A percentile compares a stretch with the other conserved stretches of the same genome.
Conservation (phyloP, 306 rosid species). For the Malus domestica region DNA sequence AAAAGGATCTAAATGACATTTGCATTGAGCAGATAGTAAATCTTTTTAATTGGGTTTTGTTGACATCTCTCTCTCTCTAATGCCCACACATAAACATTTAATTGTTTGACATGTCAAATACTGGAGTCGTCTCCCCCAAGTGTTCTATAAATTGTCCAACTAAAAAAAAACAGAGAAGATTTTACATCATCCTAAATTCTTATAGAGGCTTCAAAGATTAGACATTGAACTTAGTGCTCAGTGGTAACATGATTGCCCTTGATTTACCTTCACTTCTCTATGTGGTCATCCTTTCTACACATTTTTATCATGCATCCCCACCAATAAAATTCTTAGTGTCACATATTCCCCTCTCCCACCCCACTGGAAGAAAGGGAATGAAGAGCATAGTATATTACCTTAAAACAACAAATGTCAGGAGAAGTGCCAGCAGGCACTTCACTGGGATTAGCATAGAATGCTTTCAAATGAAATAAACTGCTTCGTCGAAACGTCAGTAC, state of each 20-base stretch:
- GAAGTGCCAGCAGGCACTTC: slow-evolving; percentile 61
- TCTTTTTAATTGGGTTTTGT: background rate
- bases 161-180: background rate
- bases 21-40: background rate
- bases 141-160: background rate
- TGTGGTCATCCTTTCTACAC: background rate
- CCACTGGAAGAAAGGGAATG: background rate
- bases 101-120: background rate
- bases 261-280: background rate
- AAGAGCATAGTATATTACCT: slow-evolving; percentile 34
- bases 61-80: background rate
- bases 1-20: background rate
- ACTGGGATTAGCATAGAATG: slow-evolving; percentile 47
- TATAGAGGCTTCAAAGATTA: background rate
- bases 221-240: background rate
- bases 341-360: background rate
- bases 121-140: background rate
- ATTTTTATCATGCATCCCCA: background rate
- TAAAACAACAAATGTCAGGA: slow-evolving; percentile 53
- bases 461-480: slow-evolving; percentile 64
- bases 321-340: background rate
- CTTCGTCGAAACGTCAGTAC: slow-evolving; percentile 46
- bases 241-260: background rate
- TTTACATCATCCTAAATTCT: background rate
- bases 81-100: background rate